Evolutionary conservation across 768 basidiomycete genomes (phyloP).

Genomic region (Xerocomus brunneocitrinus): DNA sequence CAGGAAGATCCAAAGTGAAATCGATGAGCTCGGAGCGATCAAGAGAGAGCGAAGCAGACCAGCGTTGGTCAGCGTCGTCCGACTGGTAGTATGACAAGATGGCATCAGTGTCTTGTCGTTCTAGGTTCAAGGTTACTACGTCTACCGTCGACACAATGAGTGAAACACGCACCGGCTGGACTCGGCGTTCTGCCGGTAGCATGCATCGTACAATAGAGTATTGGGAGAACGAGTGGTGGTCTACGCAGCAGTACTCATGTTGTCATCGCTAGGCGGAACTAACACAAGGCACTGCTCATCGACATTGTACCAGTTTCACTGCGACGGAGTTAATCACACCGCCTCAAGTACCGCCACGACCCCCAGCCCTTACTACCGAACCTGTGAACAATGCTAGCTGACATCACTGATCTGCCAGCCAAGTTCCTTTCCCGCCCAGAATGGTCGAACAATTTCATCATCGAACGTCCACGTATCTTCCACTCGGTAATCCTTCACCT

Average conservation of each 20-base stretch:
- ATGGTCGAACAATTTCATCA: slow-evolving; percentile 64
- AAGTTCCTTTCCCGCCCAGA: slow-evolving; percentile 81
- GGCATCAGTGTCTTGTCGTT: slow-evolving; percentile 36
- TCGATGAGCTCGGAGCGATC: slow-evolving; percentile 42
- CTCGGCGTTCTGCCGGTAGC: not conserved
- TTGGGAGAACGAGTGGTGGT: not conserved
- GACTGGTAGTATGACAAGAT: slow-evolving; percentile 57
- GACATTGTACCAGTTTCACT: slow-evolving; percentile 1
- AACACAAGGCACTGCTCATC: not conserved
- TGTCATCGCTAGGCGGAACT: too few relatives aligned
- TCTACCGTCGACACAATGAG: not conserved
- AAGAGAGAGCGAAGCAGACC: slow-evolving; percentile 35
- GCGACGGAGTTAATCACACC: slow-evolving; percentile 18
- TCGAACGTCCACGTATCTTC: slow-evolving; percentile 43
- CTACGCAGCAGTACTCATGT: slow-evolving; percentile 7
- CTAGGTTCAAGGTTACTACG: not conserved
- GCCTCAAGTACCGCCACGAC: slow-evolving; percentile 19
- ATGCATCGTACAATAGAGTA: slow-evolving; percentile 7
- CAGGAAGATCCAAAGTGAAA: slow-evolving; percentile 6
- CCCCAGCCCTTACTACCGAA: not conserved
- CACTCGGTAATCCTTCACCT: slow-evolving; percentile 36
- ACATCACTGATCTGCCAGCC: slow-evolving; percentile 57
- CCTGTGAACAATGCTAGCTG: not conserved
- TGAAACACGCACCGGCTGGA: slow-evolving; percentile 15
- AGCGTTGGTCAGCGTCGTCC: slow-evolving; percentile 36